A percentile compares a stretch with the other conserved stretches of the same genome.
Evolutionary conservation across 371 early-diverging fungal species (phyloP).

Genomic region (Actinomucor elegans): DNA sequence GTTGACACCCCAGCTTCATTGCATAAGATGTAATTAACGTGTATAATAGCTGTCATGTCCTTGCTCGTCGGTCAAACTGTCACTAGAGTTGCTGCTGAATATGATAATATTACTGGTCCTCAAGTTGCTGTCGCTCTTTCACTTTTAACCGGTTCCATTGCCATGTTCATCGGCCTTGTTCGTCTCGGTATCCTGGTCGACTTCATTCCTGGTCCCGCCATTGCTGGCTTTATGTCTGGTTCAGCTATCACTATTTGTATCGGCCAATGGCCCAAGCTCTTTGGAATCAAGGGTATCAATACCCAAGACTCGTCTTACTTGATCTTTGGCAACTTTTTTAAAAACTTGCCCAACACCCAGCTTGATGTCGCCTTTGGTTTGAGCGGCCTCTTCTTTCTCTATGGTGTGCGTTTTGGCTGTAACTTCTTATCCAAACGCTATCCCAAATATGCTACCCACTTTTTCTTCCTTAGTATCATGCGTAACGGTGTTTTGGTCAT

Average conservation of each 20-base stretch:
- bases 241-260: slow-evolving; percentile 79
- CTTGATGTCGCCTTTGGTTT: slow-evolving; percentile 59
- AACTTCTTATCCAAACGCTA: slow-evolving; percentile 36
- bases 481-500: slow-evolving; percentile 52
- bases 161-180: slow-evolving; percentile 71
- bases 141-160: slow-evolving; percentile 61
- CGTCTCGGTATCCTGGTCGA: slow-evolving; percentile 87
- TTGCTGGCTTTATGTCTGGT: slow-evolving; percentile 77
- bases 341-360: slow-evolving; percentile 43
- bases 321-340: slow-evolving; percentile 58
- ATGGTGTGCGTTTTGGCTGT: slow-evolving; percentile 46
- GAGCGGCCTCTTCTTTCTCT: slow-evolving; percentile 46
- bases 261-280: slow-evolving; percentile 72
- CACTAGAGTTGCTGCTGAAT: slow-evolving; percentile 33
- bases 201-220: slow-evolving; percentile 77
- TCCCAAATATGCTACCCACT: slow-evolving; percentile 36
- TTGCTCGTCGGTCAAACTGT: slow-evolving; percentile 73
- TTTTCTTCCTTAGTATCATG: slow-evolving; percentile 56
- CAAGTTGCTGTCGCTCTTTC: slow-evolving; percentile 61
- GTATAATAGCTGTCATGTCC: slow-evolving; percentile 71
- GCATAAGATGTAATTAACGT: neutral
- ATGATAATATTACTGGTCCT: slow-evolving; percentile 38
- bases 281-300: slow-evolving; percentile 70
- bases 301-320: slow-evolving; percentile 61
- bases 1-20: neutral